Evolutionary conservation across 2,329 filamentous ascomycete species (phyloP).

Genomic region (Fusarium drepaniforme): DNA sequence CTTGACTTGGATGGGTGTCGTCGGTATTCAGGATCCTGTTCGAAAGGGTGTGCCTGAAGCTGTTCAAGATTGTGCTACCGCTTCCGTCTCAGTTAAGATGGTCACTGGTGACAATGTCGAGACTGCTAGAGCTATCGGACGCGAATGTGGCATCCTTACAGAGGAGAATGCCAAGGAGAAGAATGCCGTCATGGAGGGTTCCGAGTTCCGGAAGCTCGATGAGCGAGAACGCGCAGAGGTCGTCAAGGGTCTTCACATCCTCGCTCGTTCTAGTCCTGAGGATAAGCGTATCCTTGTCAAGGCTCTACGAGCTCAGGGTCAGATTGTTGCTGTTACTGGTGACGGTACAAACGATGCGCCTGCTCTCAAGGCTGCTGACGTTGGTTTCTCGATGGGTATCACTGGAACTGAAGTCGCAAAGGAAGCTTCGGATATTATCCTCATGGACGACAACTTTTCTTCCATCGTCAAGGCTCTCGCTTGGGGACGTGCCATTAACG

Average conservation of each 20-base stretch:
- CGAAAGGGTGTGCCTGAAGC: slow-evolving; percentile 72
- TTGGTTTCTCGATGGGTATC: slow-evolving; percentile 77
- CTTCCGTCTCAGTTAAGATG: slow-evolving; percentile 76
- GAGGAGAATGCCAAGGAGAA: slow-evolving; percentile 70
- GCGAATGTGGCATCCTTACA: slow-evolving; percentile 56
- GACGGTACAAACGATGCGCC: slow-evolving; percentile 77
- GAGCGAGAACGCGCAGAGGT: slow-evolving; percentile 63
- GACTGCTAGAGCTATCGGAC: slow-evolving; percentile 59
- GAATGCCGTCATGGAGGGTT: slow-evolving; percentile 61
- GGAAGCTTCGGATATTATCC: slow-evolving; percentile 74
- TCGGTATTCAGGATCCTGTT: slow-evolving; percentile 78
- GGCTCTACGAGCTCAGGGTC: slow-evolving; percentile 72
- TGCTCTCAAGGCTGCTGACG: slow-evolving; percentile 74
- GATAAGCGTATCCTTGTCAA: slow-evolving; percentile 76
- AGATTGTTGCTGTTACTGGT: slow-evolving; percentile 75
- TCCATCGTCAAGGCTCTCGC: slow-evolving; percentile 75
- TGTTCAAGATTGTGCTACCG: slow-evolving; percentile 71
- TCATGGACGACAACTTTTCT: slow-evolving; percentile 75
- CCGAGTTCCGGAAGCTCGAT: slow-evolving; percentile 67
- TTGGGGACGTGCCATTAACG: slow-evolving; percentile 76
- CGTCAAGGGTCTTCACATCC: slow-evolving; percentile 74
- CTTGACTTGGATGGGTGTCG: slow-evolving; percentile 57
- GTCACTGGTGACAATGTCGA: slow-evolving; percentile 64
- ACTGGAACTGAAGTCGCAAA: slow-evolving; percentile 74
- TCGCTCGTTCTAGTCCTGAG: slow-evolving; percentile 77